Percentiles rank a stretch among this genome's conserved stretches.
These are phyloP conservation scores for Dioszegia aurantiaca DNA, from an alignment of 768 basidiomycete species.

Conservation along the genomic window DNA sequence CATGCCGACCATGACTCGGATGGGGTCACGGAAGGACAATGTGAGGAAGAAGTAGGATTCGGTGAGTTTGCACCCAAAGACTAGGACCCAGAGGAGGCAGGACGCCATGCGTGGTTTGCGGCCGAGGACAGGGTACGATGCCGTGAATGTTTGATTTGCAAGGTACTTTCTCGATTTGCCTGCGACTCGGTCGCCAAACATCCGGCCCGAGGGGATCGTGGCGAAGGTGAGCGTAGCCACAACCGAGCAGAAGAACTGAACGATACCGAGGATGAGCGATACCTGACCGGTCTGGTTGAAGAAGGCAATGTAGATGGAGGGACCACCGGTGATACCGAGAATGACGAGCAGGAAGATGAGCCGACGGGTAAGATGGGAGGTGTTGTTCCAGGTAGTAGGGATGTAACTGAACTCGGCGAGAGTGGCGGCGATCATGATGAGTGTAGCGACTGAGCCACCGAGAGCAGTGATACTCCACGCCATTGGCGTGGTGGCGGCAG, in stretches of 20 bases:
- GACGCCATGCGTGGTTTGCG: constrained; percentile 71
- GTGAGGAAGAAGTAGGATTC: constrained; percentile 99
- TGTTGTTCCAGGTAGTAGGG: constrained; percentile 98
- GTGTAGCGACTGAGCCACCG: constrained; percentile 89
- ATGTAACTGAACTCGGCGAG: constrained; percentile 95
- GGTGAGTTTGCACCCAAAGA: constrained; percentile 93
- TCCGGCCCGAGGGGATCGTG: constrained; percentile 89
- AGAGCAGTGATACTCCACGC: constrained; percentile 90
- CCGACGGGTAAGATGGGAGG: constrained; percentile 88
- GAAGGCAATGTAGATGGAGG: constrained; percentile 90
- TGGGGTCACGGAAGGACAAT: constrained; percentile 87
- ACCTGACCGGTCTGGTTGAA: constrained; percentile 66
- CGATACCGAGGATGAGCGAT: constrained; percentile 87
- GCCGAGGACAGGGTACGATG: constrained; percentile 76
- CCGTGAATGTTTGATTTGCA: constrained; percentile 97
- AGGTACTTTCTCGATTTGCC: constrained; percentile 95
- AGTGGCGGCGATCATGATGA: constrained; percentile 94
- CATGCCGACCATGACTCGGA: constrained; percentile 94
- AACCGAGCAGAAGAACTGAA: constrained; percentile 92
- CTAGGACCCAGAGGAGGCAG: constrained; percentile 77
- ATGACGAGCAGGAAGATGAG: constrained; percentile 85
- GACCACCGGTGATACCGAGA: constrained; percentile 83
- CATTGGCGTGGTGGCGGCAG: constrained; percentile 68
- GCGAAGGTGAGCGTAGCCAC: constrained; percentile 81
- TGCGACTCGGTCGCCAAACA: constrained; percentile 97